Evolutionary conservation across 192 early-diverging fungal genomes (phyloP), one percentile per base, ranked within the genome.

Genomic region (Coemansia sp.): DNA sequence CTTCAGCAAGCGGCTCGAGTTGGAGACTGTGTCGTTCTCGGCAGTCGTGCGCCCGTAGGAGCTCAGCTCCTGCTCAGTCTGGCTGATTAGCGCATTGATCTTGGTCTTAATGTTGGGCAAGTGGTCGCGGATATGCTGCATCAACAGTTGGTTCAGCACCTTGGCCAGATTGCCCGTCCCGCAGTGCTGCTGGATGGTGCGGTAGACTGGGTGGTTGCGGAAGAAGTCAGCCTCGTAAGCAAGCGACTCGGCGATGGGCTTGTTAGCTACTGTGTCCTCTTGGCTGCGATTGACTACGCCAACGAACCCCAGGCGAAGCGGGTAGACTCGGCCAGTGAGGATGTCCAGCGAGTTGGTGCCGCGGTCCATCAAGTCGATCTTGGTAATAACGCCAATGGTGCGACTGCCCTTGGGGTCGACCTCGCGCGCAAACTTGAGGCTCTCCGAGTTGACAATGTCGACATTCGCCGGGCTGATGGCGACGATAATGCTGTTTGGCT

Each of bases 361-460:
- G 46, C 87, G 86, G 67, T 94, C 92, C 92, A 94, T 94, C 64
- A 94, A 68, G 81, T 94, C 92, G 59, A 94, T 84, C 78, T 94
- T 94, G 42, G 92, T 92, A 58, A 94, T 74, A 8, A 94, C 89
- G 22, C 92, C 92, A 38, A 94, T 85, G 6, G 92, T 94, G 56
- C 92, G 87, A 25, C 73, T 85, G 75, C 91, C 90, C 70, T 91
- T 89, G 3, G 90, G 87, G 74, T 92, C 92, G 11, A 94, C 92
- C 66, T 94, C 91, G 49, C 91, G 89, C n/a, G 92, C 91, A 53
- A 92, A 77, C 77, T 94, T 94, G 45, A 94, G 83, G 76, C 91
- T 92, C 77, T 94, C 92, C 20, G 91, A 92, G 70, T 94, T 94
- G 47, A 88, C 91, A 46, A 94, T 81, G 62, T 94, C 92, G 17